Evolutionary conservation across 495 filamentous ascomycete species (phyloP).

Genomic region (Annulohypoxylon moriforme): DNA sequence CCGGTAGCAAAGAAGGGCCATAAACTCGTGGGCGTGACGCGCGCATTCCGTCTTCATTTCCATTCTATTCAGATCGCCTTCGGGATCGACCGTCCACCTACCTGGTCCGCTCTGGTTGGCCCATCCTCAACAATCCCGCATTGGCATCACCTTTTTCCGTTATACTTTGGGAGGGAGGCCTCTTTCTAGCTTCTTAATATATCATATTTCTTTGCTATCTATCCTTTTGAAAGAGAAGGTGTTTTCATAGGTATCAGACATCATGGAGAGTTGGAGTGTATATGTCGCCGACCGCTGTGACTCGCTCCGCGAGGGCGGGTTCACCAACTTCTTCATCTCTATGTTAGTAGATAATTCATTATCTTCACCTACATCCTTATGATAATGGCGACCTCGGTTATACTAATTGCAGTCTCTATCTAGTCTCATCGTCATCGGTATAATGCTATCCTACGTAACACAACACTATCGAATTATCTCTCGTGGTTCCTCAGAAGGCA

Average conservation of each 20-base stretch:
- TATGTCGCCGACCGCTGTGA: conserved; percentile 58
- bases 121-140: conserved; percentile 16
- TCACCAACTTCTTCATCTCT: conserved; percentile 71
- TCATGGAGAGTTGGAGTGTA: conserved; percentile 50
- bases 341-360: conserved; percentile 56
- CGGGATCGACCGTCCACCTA: conserved; percentile 23
- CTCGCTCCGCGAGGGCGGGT: conserved; percentile 62
- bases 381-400: background rate
- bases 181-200: conserved; percentile 5
- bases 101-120: conserved; percentile 24
- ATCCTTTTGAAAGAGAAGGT: background rate
- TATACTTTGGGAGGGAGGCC: conserved; percentile 6
- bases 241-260: conserved; percentile 1
- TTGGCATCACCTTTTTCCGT: conserved; percentile 7
- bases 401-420: conserved; percentile 16
- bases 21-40: conserved; percentile 29
- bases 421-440: conserved; percentile 88
- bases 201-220: background rate
- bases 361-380: background rate
- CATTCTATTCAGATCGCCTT: conserved; percentile 29
- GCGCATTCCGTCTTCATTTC: conserved; percentile 33
- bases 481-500: conserved; percentile 90
- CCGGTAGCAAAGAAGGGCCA: conserved; percentile 29
- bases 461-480: conserved; percentile 92
- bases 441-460: conserved; percentile 92